Evolutionary conservation across 257 asterid genomes (phyloP), one percentile per base, ranked within the genome.

Genomic region (Paulownia fortunei): DNA sequence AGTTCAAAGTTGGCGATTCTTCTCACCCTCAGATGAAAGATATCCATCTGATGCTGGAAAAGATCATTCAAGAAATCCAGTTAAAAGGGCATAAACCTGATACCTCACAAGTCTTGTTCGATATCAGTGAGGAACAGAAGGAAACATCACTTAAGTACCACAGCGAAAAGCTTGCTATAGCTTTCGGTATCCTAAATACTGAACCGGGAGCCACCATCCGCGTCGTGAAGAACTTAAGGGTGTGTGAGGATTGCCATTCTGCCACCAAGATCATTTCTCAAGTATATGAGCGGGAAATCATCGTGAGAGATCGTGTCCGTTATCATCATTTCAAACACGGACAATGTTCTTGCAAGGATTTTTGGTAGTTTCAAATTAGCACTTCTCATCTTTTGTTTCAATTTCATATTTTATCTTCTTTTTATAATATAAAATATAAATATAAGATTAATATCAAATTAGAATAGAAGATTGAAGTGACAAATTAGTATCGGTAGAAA

Each of bases 91-190:
- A 83, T 51, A 56, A 26, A 15, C 82, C 89, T 1, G 69, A 82
- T 49, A 83, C 80, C 1, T 62, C 87, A 19, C 65, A 87, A 37
- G 90, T 82, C 32, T 24, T 87, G 85, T 81, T 84, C n/a, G 90
- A 87, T 67, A 75, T 86, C 5, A 76, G 82, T 56, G 90, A 86
- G 70, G 92, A 87, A 37, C 88, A 87, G 74, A 86, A 86, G 81
- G 91, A 86, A 61, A 80, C 85, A 34, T 80, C 88, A 5, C 70
- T 87, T 3, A 78, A 67, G 74, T 89, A 86, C 74, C 94, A 89
- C 13, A 89, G 90, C n/a, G 94, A 89, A 66, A 89, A 85, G 84
- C 80, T 89, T 6, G 94, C 89, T n/a, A 80, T 89, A 56, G 86
- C 90, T 16, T 89, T 84, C 51, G 92, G 90, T 34, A 74, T 89